Evolutionary conservation across 305 asterid species (phyloP).

Genomic region (Fraxinus albicans): DNA sequence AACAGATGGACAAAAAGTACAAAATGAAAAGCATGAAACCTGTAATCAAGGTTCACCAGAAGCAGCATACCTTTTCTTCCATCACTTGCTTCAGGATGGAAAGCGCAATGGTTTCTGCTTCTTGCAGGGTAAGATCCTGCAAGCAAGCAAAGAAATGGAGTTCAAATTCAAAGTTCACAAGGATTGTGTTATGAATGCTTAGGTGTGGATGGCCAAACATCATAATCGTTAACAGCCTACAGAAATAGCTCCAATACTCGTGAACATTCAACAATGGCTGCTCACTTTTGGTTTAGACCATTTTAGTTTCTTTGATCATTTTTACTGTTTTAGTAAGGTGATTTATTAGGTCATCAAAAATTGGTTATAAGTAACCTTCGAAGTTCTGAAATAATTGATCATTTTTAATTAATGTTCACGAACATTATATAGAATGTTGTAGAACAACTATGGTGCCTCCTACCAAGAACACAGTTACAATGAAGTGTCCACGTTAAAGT

Average conservation of each 20-base stretch:
- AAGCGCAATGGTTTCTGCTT: constrained; percentile 89
- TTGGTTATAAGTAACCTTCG: not conserved
- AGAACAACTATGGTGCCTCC: not conserved
- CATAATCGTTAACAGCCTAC: not conserved
- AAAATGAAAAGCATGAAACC: not conserved
- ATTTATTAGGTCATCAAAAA: not conserved
- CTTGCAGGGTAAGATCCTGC: constrained; percentile 76
- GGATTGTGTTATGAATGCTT: not conserved
- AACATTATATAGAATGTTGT: not conserved
- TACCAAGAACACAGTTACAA: not conserved
- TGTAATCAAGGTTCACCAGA: not conserved
- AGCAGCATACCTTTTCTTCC: constrained; percentile 82
- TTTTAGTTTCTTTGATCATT: not conserved
- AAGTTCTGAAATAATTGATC: not conserved
- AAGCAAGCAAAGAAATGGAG: not conserved
- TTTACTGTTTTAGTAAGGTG: not conserved
- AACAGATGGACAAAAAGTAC: constrained; percentile 2
- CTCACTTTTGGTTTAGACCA: not conserved
- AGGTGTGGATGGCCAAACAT: not conserved
- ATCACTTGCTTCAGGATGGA: constrained; percentile 91
- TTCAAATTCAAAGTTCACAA: not conserved
- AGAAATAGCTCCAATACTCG: not conserved
- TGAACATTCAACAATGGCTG: not conserved
- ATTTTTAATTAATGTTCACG: not conserved
- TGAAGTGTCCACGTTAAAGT: not conserved